phyloP scores from a whole-genome alignment of 805 yeast species.

The Myxozyma udenii region DNA sequence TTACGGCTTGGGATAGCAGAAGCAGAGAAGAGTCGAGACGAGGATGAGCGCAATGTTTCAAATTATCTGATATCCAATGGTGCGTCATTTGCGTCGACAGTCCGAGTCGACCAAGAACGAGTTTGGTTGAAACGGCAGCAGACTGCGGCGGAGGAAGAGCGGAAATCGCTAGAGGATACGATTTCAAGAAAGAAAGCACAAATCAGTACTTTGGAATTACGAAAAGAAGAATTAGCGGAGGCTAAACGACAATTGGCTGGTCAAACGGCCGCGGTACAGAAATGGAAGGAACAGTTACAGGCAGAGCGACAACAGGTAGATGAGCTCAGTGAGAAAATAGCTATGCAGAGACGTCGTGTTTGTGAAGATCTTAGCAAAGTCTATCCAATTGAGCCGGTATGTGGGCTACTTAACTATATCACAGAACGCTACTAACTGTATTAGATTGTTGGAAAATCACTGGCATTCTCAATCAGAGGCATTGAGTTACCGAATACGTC shows the following conservation, averaged over 20 bases:
- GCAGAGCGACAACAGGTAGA: background rate
- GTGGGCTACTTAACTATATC: constrained; percentile 29
- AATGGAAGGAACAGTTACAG: constrained; percentile 3
- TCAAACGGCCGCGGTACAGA: background rate
- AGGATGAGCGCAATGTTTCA: constrained; percentile 13
- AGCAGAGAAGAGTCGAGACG: constrained; percentile 18
- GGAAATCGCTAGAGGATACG: constrained; percentile 1
- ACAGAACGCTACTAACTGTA: background rate
- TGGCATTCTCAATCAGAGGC: constrained; percentile 40
- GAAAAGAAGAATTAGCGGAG: constrained; percentile 11
- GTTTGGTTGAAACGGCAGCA: constrained; percentile 13
- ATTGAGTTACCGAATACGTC: constrained; percentile 36
- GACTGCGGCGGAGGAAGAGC: constrained; percentile 12
- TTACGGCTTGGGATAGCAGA: constrained; percentile 15
- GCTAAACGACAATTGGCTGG: constrained; percentile 6
- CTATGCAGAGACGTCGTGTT: constrained; percentile 31
- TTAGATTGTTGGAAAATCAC: constrained; percentile 18
- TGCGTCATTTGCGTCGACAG: constrained; percentile 4
- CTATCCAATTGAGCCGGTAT: constrained; percentile 37
- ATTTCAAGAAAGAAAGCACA: constrained; percentile 7
- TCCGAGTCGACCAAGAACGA: constrained; percentile 11
- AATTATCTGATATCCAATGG: constrained; percentile 3
- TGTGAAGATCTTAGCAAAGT: constrained; percentile 33
- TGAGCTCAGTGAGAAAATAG: constrained; percentile 9
- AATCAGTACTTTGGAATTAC: constrained; percentile 7